These are phyloP conservation scores for Cadophora gregata DNA, from an alignment of 2,329 filamentous ascomycete genomes.

Conservation along the genomic window DNA sequence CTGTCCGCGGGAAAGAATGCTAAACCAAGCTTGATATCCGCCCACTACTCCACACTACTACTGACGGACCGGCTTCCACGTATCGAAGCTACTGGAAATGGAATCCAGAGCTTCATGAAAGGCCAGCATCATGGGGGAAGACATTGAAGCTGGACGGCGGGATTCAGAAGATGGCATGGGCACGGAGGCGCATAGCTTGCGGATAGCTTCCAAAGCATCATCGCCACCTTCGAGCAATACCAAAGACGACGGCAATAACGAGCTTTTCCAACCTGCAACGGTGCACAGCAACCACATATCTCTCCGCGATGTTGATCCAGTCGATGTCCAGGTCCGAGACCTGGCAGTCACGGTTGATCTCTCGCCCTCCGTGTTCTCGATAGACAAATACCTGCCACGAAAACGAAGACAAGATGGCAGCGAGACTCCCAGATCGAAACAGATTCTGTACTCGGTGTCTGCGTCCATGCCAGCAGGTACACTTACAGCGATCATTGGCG, in stretches of 20 bases:
- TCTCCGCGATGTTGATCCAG: conserved; percentile 58
- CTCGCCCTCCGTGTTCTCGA: conserved; percentile 58
- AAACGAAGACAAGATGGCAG: conserved; percentile 42
- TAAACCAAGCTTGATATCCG: background rate
- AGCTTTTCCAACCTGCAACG: conserved; percentile 22
- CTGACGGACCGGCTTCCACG: background rate
- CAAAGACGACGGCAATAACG: conserved; percentile 9
- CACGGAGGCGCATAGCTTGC: background rate
- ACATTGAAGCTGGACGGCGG: conserved; percentile 10
- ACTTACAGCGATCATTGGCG: conserved; percentile 77
- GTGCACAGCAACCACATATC: conserved; percentile 42
- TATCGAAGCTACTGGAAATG: background rate
- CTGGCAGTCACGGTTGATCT: conserved; percentile 64
- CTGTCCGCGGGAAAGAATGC: background rate
- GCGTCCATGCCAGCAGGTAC: conserved; percentile 69
- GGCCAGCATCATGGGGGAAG: conserved; percentile 3
- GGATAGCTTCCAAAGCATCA: background rate
- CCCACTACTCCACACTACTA: background rate
- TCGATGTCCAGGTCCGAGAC: conserved; percentile 59
- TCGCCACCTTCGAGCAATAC: background rate
- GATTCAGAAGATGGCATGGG: background rate
- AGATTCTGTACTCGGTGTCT: conserved; percentile 66
- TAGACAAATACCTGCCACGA: conserved; percentile 46
- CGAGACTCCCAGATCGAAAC: conserved; percentile 49
- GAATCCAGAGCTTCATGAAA: conserved; percentile 5